Conservation (phyloP, 495 filamentous ascomycete species). For the Penicilliopsis zonata region DNA sequence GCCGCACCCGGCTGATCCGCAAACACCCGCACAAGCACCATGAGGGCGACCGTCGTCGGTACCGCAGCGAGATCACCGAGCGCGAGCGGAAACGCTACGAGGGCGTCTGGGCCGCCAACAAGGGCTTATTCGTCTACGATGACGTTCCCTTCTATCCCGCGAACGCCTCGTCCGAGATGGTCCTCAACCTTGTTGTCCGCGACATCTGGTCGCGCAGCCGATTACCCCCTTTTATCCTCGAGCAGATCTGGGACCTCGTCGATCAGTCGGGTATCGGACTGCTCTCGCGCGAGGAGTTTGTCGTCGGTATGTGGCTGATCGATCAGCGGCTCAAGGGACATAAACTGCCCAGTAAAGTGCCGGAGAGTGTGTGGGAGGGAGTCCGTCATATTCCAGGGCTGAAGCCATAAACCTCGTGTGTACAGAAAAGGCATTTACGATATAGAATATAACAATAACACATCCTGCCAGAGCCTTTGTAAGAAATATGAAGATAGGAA, state of each 20-base stretch:
- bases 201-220: conserved; percentile 81
- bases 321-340: conserved; percentile 81
- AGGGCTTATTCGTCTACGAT: conserved; percentile 44
- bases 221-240: conserved; percentile 54
- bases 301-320: conserved; percentile 91
- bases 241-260: conserved; percentile 78
- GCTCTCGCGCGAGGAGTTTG: conserved; percentile 71
- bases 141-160: conserved; percentile 11
- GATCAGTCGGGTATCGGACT: conserved; percentile 47
- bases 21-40: conserved; percentile 76
- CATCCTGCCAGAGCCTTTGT: too few relatives aligned
- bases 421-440: conserved; percentile 6
- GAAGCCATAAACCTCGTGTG: conserved; percentile 7
- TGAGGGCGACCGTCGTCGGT: conserved; percentile 77
- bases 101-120: conserved; percentile 92
- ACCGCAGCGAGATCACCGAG: conserved; percentile 65
- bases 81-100: conserved; percentile 85
- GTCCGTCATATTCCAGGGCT: conserved; percentile 47
- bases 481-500: too few relatives aligned
- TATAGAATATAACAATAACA: too few relatives aligned
- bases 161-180: conserved; percentile 35
- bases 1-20: conserved; percentile 36
- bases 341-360: conserved; percentile 70
- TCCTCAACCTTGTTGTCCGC: conserved; percentile 67
- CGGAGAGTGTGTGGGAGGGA: conserved; percentile 78